Conservation (phyloP, 306 rosid genomes). For the Cicer yamashitae region DNA sequence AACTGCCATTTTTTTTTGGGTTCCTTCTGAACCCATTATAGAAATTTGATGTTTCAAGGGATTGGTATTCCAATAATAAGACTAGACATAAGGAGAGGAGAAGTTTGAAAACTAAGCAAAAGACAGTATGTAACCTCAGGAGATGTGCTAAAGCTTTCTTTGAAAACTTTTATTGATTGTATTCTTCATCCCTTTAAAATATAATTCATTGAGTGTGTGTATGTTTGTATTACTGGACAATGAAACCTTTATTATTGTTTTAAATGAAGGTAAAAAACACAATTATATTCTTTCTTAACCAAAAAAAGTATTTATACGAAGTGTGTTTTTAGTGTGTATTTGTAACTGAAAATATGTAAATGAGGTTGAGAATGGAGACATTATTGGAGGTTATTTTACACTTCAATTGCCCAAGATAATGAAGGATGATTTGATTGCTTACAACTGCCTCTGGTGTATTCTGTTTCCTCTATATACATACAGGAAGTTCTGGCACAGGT, state of each 20-base stretch:
- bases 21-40: conserved; percentile 21
- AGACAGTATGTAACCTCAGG: conserved; percentile 7
- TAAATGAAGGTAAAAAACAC: conserved; percentile 5
- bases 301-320: conserved; percentile 20
- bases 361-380: conserved; percentile 22
- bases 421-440: conserved; percentile 27
- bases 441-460: conserved; percentile 38
- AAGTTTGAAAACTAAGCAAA: conserved; percentile 21
- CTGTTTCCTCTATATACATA: conserved; percentile 28
- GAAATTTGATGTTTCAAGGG: conserved; percentile 32
- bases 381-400: conserved; percentile 34
- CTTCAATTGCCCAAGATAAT: conserved; percentile 33
- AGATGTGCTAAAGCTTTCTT: conserved; percentile 28
- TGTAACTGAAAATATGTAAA: conserved; percentile 23
- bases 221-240: not conserved
- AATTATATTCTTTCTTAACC: conserved; percentile 15
- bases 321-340: not conserved
- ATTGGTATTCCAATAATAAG: conserved; percentile 11
- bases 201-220: conserved; percentile 9
- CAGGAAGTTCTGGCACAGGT: conserved; percentile 76
- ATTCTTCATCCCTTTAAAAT: conserved; percentile 5
- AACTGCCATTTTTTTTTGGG: not conserved
- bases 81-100: not conserved
- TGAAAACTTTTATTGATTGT: conserved; percentile 13
- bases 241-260: not conserved